Evolutionary conservation across 139 green algal genomes (phyloP).

Genomic region (Parachlorella kessleri): DNA sequence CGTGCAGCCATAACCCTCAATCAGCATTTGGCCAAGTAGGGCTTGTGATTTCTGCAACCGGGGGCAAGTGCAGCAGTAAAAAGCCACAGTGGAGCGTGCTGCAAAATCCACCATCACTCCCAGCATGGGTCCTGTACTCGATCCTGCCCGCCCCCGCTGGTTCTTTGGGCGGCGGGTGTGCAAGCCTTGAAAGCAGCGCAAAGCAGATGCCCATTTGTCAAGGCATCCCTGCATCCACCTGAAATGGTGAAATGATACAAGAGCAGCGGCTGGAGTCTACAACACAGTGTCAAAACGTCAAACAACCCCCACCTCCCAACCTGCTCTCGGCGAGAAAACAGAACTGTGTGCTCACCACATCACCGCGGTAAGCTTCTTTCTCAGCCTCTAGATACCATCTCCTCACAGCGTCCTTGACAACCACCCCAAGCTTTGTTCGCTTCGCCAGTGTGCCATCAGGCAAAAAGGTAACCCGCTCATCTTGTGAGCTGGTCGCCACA

Average conservation of each 20-base stretch:
- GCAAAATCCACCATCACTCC: background rate
- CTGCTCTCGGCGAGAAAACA: no score
- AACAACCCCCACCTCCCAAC: no score
- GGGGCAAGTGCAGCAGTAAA: background rate
- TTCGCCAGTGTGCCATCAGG: conserved; percentile 27
- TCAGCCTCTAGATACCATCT: conserved; percentile 80
- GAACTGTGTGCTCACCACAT: conserved; percentile 43
- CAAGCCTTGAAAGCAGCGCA: background rate
- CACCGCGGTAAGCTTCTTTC: conserved; percentile 61
- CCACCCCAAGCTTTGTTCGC: conserved; percentile 41
- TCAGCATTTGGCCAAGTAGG: conserved; percentile 78
- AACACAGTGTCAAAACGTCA: no score
- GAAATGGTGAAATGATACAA: background rate
- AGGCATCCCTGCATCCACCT: background rate
- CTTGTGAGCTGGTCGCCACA: background rate
- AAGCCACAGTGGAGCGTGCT: no score
- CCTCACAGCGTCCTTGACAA: conserved; percentile 70
- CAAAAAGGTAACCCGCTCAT: background rate
- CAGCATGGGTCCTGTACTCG: background rate
- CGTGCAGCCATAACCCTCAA: conserved; percentile 78
- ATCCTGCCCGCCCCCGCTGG: background rate
- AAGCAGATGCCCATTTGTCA: background rate
- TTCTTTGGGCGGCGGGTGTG: background rate
- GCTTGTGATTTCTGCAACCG: conserved; percentile 71
- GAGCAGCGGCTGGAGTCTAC: no score